phyloP scores from a whole-genome alignment of 495 filamentous ascomycete species.

The Penicillium coprophilum region DNA sequence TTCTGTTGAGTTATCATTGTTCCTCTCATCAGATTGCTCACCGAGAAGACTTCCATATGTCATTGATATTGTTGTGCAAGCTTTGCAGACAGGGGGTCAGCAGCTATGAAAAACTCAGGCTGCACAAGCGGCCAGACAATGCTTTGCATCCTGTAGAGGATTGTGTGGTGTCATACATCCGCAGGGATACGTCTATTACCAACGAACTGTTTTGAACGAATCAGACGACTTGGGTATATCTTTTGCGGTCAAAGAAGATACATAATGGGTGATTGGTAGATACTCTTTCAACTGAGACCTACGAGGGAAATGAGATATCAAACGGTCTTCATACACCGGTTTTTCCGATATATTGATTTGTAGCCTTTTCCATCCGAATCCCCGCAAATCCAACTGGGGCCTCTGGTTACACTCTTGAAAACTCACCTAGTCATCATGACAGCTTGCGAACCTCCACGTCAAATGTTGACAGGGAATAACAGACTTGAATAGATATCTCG shows the following conservation, averaged over 20 bases:
- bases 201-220: conserved; percentile 14
- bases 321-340: background rate
- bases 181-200: conserved; percentile 14
- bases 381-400: background rate
- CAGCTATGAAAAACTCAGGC: conserved; percentile 10
- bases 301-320: conserved; percentile 1
- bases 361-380: conserved; percentile 2
- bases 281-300: background rate
- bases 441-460: background rate
- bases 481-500: background rate
- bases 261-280: background rate
- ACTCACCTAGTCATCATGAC: background rate
- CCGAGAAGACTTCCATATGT: conserved; percentile 11
- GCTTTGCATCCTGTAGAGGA: conserved; percentile 24
- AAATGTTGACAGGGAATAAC: background rate
- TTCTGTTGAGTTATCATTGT: background rate
- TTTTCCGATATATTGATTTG: background rate
- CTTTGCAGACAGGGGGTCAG: conserved; percentile 15
- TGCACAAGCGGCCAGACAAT: conserved; percentile 19
- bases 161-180: conserved; percentile 23
- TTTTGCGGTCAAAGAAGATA: background rate
- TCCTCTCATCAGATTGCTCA: background rate
- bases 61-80: conserved; percentile 12
- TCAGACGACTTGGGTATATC: conserved; percentile 9
- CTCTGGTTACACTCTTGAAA: background rate